phyloP scores from a whole-genome alignment of 2,329 filamentous ascomycete genomes.

The Sclerotinia trifoliorum region DNA sequence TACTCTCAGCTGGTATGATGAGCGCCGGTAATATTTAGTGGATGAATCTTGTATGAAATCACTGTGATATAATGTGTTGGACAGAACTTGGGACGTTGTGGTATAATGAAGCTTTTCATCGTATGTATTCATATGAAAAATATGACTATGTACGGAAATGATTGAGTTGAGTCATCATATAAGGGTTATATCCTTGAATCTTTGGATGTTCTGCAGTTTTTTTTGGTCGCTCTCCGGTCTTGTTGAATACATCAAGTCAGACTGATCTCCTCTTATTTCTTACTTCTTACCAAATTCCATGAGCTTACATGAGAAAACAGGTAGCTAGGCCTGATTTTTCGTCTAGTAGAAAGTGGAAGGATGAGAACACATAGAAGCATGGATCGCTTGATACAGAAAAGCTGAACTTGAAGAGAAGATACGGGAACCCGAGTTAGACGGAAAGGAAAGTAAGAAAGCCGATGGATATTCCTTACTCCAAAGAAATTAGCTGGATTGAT shows the following conservation, averaged over 20 bases:
- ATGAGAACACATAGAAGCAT: not conserved
- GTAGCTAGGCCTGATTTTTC: not conserved
- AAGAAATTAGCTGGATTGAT: not conserved
- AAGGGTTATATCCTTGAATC: too few relatives aligned
- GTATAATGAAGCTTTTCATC: not conserved
- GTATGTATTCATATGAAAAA: not conserved
- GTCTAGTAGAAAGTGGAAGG: too few relatives aligned
- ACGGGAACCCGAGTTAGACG: not conserved
- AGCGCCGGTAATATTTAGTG: not conserved
- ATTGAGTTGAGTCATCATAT: not conserved
- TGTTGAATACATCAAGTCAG: not conserved
- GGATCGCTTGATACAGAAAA: not conserved
- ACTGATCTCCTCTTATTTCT: not conserved
- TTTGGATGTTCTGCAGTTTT: not conserved
- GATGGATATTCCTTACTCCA: not conserved
- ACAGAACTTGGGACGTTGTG: not conserved
- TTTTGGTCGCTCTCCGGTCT: not conserved
- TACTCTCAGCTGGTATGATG: not conserved
- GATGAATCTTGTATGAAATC: not conserved
- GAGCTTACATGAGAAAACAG: not conserved
- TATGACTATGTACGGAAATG: not conserved
- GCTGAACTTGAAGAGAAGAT: not conserved
- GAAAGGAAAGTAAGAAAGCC: not conserved
- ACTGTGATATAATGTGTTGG: not conserved
- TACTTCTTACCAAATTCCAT: not conserved